Evolutionary conservation across 1,284 basidiomycete species (phyloP).

Genomic region (Leccinum angustisporum): DNA sequence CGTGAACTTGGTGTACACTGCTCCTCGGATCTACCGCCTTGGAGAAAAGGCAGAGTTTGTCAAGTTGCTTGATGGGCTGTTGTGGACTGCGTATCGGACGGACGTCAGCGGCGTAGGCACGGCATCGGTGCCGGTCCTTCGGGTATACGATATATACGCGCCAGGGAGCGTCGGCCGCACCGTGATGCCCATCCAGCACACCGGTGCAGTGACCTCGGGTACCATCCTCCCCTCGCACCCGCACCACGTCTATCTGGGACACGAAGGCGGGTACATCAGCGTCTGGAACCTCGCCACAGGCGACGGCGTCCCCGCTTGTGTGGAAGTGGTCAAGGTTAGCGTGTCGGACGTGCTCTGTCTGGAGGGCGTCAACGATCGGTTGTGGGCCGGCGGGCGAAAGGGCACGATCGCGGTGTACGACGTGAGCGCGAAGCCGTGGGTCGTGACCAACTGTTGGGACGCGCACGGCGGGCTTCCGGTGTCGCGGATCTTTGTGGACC

Average conservation of each 20-base stretch:
- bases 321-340: slow-evolving; percentile 75
- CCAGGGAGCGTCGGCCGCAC: slow-evolving; percentile 49
- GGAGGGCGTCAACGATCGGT: slow-evolving; percentile 73
- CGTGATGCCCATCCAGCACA: slow-evolving; percentile 56
- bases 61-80: slow-evolving; percentile 65
- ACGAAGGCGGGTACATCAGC: slow-evolving; percentile 88
- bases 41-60: slow-evolving; percentile 82
- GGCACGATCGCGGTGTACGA: slow-evolving; percentile 88
- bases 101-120: slow-evolving; percentile 45
- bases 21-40: slow-evolving; percentile 67
- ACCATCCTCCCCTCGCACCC: slow-evolving; percentile 73
- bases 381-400: slow-evolving; percentile 86
- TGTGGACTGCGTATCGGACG: slow-evolving; percentile 77
- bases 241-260: slow-evolving; percentile 79
- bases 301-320: slow-evolving; percentile 55
- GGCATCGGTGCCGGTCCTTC: slow-evolving; percentile 65
- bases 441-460: slow-evolving; percentile 86
- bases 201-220: slow-evolving; percentile 82
- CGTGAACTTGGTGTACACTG: slow-evolving; percentile 42
- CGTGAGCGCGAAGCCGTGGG: slow-evolving; percentile 72
- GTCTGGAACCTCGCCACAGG: slow-evolving; percentile 65
- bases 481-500: slow-evolving; percentile 70
- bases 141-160: slow-evolving; percentile 74
- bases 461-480: slow-evolving; percentile 84
- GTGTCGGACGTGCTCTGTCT: slow-evolving; percentile 78